Evolutionary conservation across 805 yeast species (phyloP).

Genomic region (Starmera amethionina): DNA sequence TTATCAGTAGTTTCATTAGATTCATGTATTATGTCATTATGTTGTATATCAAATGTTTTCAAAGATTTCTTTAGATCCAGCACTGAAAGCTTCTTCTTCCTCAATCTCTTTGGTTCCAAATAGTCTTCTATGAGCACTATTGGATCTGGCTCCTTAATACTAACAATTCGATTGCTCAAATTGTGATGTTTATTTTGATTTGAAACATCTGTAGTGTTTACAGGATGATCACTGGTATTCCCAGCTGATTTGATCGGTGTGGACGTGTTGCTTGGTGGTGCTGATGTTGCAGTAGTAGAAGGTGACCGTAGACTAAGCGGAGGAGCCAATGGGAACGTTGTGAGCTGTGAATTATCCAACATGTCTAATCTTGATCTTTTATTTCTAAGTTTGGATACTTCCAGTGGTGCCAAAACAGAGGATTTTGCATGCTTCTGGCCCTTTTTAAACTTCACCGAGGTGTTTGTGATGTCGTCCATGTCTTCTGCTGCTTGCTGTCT

Average conservation of each 20-base stretch:
- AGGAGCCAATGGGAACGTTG: slow-evolving; percentile 27
- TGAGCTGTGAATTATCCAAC: slow-evolving; percentile 25
- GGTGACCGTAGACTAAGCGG: not conserved
- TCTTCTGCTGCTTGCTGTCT: no score
- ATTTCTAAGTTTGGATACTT: slow-evolving; percentile 1
- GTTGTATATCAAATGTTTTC: slow-evolving; percentile 1
- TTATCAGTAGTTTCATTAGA: not conserved
- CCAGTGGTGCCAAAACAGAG: not conserved
- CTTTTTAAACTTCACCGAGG: no score
- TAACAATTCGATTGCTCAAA: no score
- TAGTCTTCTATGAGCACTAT: slow-evolving; percentile 49
- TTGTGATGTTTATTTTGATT: no score
- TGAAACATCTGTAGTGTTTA: no score
- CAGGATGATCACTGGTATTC: no score
- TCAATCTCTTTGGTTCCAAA: slow-evolving; percentile 21
- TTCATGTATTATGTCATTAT: not conserved
- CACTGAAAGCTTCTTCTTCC: slow-evolving; percentile 22
- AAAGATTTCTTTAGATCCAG: slow-evolving; percentile 23
- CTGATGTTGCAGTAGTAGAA: no score
- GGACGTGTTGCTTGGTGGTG: no score
- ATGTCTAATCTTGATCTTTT: slow-evolving; percentile 27
- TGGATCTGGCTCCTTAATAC: slow-evolving; percentile 13
- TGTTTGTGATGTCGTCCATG: no score
- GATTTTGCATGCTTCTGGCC: no score
- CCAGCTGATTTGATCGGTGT: no score